Conservation (phyloP, 2,329 filamentous ascomycete genomes). For the Aspergillus uvarum region DNA sequence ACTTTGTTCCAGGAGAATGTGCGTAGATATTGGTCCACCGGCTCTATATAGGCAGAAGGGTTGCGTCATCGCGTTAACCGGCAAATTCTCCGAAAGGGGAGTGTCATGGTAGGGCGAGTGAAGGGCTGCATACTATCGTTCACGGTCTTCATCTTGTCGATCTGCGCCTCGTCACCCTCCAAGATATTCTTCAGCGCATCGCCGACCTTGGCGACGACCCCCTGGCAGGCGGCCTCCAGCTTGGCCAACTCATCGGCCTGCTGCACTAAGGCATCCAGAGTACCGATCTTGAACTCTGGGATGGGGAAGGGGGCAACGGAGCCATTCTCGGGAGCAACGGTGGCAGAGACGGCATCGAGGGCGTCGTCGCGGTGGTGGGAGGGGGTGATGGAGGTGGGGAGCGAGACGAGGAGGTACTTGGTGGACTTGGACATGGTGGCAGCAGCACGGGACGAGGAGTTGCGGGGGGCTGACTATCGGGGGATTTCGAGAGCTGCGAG, state of each 20-base stretch:
- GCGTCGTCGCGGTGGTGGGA: slow-evolving; percentile 79
- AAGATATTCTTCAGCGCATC: slow-evolving; percentile 82
- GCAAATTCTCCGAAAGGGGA: background rate
- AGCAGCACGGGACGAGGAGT: background rate
- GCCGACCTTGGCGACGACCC: slow-evolving; percentile 81
- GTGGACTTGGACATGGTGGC: slow-evolving; percentile 44
- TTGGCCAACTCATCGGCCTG: slow-evolving; percentile 94
- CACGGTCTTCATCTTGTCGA: slow-evolving; percentile 84
- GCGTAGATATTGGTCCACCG: slow-evolving; percentile 89
- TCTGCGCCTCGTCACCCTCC: slow-evolving; percentile 79
- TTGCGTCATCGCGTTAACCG: slow-evolving; percentile 1
- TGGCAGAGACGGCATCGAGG: slow-evolving; percentile 70
- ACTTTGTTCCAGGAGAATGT: slow-evolving; percentile 96
- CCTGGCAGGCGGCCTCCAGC: slow-evolving; percentile 75
- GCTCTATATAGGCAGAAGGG: slow-evolving; percentile 58
- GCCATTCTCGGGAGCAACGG: slow-evolving; percentile 72
- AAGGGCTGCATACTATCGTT: slow-evolving; percentile 72
- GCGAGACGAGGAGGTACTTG: slow-evolving; percentile 84
- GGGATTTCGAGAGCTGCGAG: background rate
- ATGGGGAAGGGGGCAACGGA: slow-evolving; percentile 75
- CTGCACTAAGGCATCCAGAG: slow-evolving; percentile 88
- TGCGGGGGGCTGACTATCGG: background rate
- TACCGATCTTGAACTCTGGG: slow-evolving; percentile 96
- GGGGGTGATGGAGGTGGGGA: slow-evolving; percentile 83
- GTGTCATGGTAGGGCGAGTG: background rate